These are phyloP conservation scores for Komagataella pastoris DNA, from an alignment of 805 yeast species.

Conservation along the genomic window DNA sequence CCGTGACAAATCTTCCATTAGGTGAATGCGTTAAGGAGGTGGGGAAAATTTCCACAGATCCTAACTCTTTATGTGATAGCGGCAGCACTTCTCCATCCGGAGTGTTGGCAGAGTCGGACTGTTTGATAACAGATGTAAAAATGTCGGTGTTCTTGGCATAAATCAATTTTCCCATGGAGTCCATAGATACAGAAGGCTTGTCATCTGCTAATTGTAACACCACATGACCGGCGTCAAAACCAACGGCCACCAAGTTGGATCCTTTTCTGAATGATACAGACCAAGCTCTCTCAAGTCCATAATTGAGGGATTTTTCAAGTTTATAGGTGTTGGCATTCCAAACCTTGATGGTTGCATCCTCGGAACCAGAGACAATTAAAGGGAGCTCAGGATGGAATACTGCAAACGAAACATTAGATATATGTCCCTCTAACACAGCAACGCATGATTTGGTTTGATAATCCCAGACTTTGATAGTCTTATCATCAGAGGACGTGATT, in stretches of 20 bases:
- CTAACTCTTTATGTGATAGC: constrained; percentile 78
- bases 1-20: constrained; percentile 93
- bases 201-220: constrained; percentile 85
- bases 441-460: constrained; percentile 94
- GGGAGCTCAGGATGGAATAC: constrained; percentile 97
- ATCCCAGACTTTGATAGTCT: constrained; percentile 85
- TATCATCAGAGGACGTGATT: constrained; percentile 84
- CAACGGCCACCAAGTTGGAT: constrained; percentile 74
- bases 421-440: constrained; percentile 88
- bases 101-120: constrained; percentile 42
- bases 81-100: constrained; percentile 76
- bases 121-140: constrained; percentile 66
- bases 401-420: constrained; percentile 92
- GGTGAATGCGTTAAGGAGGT: constrained; percentile 83
- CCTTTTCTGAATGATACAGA: constrained; percentile 69
- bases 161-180: constrained; percentile 79
- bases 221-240: constrained; percentile 92
- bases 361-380: constrained; percentile 88
- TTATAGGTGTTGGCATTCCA: constrained; percentile 95
- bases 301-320: constrained; percentile 81
- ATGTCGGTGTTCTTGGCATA: constrained; percentile 90
- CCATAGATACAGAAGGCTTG: constrained; percentile 90
- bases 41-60: constrained; percentile 90
- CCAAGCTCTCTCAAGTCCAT: constrained; percentile 95
- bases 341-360: constrained; percentile 85